Evolutionary conservation across 257 asterid genomes (phyloP).

Genomic region (Misopates orontium): DNA sequence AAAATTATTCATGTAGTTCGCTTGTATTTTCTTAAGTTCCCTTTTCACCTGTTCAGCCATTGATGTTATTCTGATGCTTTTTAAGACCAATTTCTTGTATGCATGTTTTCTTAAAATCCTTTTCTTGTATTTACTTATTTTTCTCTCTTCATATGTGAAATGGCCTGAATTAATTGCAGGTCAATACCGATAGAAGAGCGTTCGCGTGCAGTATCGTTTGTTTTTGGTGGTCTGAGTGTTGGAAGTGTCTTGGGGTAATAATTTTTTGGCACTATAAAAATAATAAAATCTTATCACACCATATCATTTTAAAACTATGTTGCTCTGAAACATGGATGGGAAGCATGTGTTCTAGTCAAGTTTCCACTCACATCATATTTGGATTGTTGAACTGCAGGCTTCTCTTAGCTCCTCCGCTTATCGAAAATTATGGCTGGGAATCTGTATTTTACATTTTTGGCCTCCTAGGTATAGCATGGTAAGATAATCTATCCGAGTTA

Average conservation of each 20-base stretch:
- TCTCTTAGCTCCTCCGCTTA: conserved; percentile 89
- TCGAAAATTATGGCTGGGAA: conserved; percentile 84
- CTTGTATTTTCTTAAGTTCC: conserved; percentile 4
- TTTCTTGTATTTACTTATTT: conserved; percentile 1
- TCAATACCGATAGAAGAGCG: conserved; percentile 89
- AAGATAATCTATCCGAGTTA: conserved; percentile 34
- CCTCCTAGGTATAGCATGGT: conserved; percentile 84
- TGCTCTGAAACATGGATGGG: not conserved
- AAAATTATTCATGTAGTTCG: conserved; percentile 4
- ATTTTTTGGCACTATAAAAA: conserved; percentile 10
- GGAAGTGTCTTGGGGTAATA: conserved; percentile 95
- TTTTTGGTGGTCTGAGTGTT: conserved; percentile 93
- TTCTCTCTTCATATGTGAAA: conserved; percentile 1
- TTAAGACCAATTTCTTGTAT: not conserved
- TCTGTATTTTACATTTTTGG: conserved; percentile 90
- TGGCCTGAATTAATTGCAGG: conserved; percentile 48
- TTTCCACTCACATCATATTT: conserved; percentile 5
- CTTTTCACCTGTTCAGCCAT: not conserved
- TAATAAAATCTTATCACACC: conserved; percentile 9
- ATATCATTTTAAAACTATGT: not conserved
- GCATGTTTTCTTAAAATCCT: not conserved
- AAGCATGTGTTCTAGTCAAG: not conserved
- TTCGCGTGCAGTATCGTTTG: conserved; percentile 95
- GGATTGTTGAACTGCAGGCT: conserved; percentile 59
- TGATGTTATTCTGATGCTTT: not conserved